Evolutionary conservation across 306 rosid genomes (phyloP), one percentile per base, ranked within the genome.

Genomic region (Erythrophleum fordii): DNA sequence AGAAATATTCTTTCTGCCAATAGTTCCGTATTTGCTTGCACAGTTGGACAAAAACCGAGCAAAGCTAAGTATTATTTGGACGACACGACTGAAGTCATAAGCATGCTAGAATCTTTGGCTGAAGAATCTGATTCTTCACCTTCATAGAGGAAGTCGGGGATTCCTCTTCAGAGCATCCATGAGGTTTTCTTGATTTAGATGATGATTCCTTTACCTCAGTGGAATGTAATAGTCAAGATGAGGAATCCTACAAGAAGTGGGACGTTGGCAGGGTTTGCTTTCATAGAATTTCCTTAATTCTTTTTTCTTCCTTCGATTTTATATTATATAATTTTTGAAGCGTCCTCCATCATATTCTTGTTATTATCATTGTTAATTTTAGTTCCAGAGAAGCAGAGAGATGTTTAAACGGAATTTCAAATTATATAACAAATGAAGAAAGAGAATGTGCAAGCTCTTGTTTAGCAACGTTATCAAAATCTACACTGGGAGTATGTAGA

Each of bases 11-110:
- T 88, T 60, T 82, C 87, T 23, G 66, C 84, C 25, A 78, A 80
- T 25, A 48, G 81, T 44, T 79, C 86, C 1, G 77, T 83, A 35
- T 88, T 79, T 71, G 85, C 88, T 45, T 88, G 90, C 85, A 88
- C 87, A 17, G 92, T 86, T 60, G 90, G 81, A 31, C 83, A 84
- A 53, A 85, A 88, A 77, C 91, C 89, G 9, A 88, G 91, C 81
- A 88, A 83, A 70, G 91, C 88, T 25, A 78, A 83, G 67, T 80
- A 84, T 77, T 85, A 80, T 72, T 35, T 88, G 83, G 89, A 88
- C 12, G 87, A 83, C 48, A 85, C 84, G 46, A 25, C 62, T 61
- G 89, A 85, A 26, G 91, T 88, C 29, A 80, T 74, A 68, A 81
- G 45, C 85, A 78, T 85, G 89, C 89, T 85, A 39, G 73, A 77